Evolutionary conservation across 208 protist genomes (phyloP), one percentile per base, ranked within the genome.

Genomic region (Trypanosoma scelopori): DNA sequence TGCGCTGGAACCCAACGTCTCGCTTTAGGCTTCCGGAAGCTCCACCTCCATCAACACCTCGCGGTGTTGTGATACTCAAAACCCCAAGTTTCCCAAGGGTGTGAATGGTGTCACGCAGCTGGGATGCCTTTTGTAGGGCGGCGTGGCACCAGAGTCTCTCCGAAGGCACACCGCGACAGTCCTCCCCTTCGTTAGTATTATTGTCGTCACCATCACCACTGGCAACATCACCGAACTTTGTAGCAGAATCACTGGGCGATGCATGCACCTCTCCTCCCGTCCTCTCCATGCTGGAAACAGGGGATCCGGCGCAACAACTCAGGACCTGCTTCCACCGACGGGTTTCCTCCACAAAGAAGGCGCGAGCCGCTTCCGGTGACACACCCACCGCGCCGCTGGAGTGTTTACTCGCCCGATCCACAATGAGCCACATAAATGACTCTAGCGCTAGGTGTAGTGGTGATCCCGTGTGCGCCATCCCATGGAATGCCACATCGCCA

Each of bases 381-480:
- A 67, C 53, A 22, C 68, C 60, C 3, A 74, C 58, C 0, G 68
- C 60, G 5, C 60, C 59, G 46, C 37, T 52, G 12, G 23, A 16
- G 23, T 56, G n/a, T 27, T 62, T 51, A 27, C 39, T 50, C 22
- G 68, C 68, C 42, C 39, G 53, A 3, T 55, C 12, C 37, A 67
- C 1, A 7, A 74, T 32, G 23, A 74, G 37, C 58, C 52, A 74
- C 68, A 64, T 63, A 37, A 74, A 35, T 39, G 55, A 22, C 27
- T 74, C 68, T 35, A 57, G 1, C 12, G 60, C 5, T 11, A 55
- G 27, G 48, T 74, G 68, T 20, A 39, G 5, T 18, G 25, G 37
- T 12, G 45, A 62, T n/a, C 35, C 22, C 7, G 23, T 45, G 46
- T 74, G 68, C 13, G 46, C 1, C 16, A 32, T 13, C 4, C 58